Evolutionary conservation across 1,139 yeast genomes (phyloP), one percentile per base, ranked within the genome.

Genomic region (Pichia norvegensis): DNA sequence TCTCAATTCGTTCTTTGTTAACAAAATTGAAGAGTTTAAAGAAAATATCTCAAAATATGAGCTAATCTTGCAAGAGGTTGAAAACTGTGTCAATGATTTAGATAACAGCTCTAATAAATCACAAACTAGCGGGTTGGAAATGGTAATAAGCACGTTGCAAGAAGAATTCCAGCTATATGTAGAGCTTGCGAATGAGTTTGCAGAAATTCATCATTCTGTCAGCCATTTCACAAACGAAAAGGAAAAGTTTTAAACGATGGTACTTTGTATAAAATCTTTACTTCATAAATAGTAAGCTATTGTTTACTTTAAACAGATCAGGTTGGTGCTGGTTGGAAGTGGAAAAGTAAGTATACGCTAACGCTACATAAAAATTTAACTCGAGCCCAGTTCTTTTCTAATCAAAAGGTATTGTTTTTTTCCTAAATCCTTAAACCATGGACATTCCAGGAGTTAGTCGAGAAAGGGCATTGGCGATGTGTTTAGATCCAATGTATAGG

Each of bases 101-200:
- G 88, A 83, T 54, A 69, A 70, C 42, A 55, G 55, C 10, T 33
- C 53, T 2, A 43, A 50, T 25, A 40, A 67, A 63, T 41, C 65
- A 67, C 53, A 62, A 57, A 42, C 73, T 69, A 48, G 76, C 40
- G 78, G 78, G 19, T 68, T 82, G 47, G 74, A 74, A 49, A 71
- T 69, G 53, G 72, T 85, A 21, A 73, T 82, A 27, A 72, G 73
- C 41, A 84, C 95, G 0, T 73, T 92, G 29, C 79, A 81, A 55
- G 87, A 84, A 55, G 97, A 90, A 66, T 87, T 87, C 63, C 72
- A 74, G 46, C 70, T 90, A 52, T 90, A 90, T 65, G 85, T 92
- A 90, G 95, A 88, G 57, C 72, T 88, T 44, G 90, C 96, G 48
- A 95, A 88, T 64, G 76, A 81, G 33, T 81, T 90, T 59, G 97